These are phyloP conservation scores for Mycena floridula DNA, from an alignment of 768 basidiomycete genomes.

Conservation along the genomic window DNA sequence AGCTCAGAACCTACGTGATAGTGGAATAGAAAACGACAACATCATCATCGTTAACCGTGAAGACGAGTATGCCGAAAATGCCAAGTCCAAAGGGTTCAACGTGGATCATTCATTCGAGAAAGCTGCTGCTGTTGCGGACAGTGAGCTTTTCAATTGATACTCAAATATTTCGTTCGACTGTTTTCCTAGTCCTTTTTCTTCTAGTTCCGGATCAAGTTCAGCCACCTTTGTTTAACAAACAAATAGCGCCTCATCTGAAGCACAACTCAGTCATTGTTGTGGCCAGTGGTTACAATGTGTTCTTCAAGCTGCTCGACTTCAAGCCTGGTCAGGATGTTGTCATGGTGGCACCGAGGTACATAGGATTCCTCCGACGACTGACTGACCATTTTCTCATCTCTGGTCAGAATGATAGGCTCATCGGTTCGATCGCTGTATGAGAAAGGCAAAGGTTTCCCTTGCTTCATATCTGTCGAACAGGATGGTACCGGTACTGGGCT, in stretches of 20 bases:
- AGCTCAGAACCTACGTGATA: slow-evolving; percentile 60
- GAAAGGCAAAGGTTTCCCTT: slow-evolving; percentile 57
- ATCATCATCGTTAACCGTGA: slow-evolving; percentile 54
- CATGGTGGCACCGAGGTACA: slow-evolving; percentile 60
- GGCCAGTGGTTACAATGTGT: slow-evolving; percentile 63
- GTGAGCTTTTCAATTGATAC: no score
- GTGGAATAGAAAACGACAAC: slow-evolving; percentile 54
- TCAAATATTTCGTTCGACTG: no score
- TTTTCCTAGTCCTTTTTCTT: slow-evolving; percentile 52
- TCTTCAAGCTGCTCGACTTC: slow-evolving; percentile 52
- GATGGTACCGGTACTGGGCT: slow-evolving; percentile 47
- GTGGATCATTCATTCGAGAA: slow-evolving; percentile 53
- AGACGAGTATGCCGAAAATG: slow-evolving; percentile 53
- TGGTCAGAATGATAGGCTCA: slow-evolving; percentile 55
- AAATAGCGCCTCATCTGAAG: slow-evolving; percentile 46
- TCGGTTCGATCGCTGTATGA: slow-evolving; percentile 56
- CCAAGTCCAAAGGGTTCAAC: slow-evolving; percentile 47
- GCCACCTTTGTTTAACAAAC: slow-evolving; percentile 53
- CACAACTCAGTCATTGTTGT: slow-evolving; percentile 43
- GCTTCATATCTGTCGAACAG: slow-evolving; percentile 60
- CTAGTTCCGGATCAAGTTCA: slow-evolving; percentile 63
- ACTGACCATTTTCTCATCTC: neutral
- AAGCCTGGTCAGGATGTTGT: slow-evolving; percentile 49
- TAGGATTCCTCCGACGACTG: no score
- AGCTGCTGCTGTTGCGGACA: slow-evolving; percentile 50